Evolutionary conservation across 164 flowering plant species (phyloP), one percentile per base, ranked within the genome.

Genomic region (Brasenia schreberi): DNA sequence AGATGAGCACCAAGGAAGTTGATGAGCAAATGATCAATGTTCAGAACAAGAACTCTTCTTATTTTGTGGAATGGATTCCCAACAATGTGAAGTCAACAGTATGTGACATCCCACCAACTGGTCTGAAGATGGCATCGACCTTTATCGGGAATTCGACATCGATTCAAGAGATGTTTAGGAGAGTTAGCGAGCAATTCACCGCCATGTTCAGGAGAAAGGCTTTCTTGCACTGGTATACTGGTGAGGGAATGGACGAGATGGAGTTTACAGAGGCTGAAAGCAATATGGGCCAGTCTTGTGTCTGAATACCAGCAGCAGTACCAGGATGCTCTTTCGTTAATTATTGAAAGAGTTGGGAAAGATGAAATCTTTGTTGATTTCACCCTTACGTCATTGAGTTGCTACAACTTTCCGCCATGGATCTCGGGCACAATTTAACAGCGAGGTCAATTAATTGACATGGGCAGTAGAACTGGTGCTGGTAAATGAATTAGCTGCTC

Each of bases 241-340:
- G 63, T 1, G 63, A 61, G 18, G 63, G 63, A n/a, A 61, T 61
- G 63, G 63, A 61, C 5, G 63, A 61, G 63, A 61, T 61, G 63
- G 63, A 61, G 63, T 61, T 61, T 11, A 61, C 63, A 2, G 63
- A 61, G 63, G 63, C 63, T 4, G 63, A 61, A 23, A 61, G 63
- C 63, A 61, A 61, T 23, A 61, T 61, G 63, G 18, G 18, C 33
- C 23, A 61, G n/a, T 11, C 33, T 61, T 9, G 63, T 61, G n/a
- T 61, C 63, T 6, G 63, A 61, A 23, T 61, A 61, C 33, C 63
- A 61, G 63, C 62, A 60, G 23, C 18, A 61, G n/a, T 18, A 61
- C 10, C n/a, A 61, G n/a, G 63, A 12, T 33, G 39, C 39, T 33
- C 39, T 33, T 33, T 33, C 39, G 39, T 33, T 2, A 33, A 33